Evolutionary conservation across 2,329 filamentous ascomycete genomes (phyloP), one percentile per base, ranked within the genome.

Genomic region (Fusarium brevicatenulatum): DNA sequence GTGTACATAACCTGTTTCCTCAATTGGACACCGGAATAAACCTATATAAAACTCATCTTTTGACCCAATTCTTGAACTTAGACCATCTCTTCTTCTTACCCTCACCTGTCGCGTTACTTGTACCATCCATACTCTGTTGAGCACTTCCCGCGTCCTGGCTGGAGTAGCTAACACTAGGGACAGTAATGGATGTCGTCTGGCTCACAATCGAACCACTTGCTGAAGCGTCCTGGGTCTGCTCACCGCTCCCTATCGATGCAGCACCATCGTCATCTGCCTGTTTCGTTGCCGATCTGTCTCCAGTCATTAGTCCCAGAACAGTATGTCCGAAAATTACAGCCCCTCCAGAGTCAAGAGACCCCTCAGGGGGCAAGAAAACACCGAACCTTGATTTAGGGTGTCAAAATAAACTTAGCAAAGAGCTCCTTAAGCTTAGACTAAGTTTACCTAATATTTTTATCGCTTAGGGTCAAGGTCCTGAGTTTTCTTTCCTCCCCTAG

Each of bases 241-340:
- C 55, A 3, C 13, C 13, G 16, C 44, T 56, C 2, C 37, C 42
- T 0, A 11, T 44, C n/a, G 66, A 66, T 4, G 30, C 21, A 19
- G 9, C 28, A 4, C 32, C 50, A 4, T 57, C 66, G 2, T 42
- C 55, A 2, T 46, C 50, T 30, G 6, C 36, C 10, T 50, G 50
- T 30, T 16, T 42, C n/a, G 30, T 7, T 1, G 12, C 11, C 1
- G n/a, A 34, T 16, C 36, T 57, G 1, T 59, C 59, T 2, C 50
- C 56, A 21, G 30, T n/a, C 19, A 54, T 54, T 11, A 50, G 7
- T 12, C 55, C 44, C 5, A 66, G 28, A 28, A 57, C 15, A 28
- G 61, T 43, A 2, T 71, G 66, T 0, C 55, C 50, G 5, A 71
- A 66, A 0, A 70, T 64, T 9, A 71, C 55, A 4, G 66, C 61